Conservation (phyloP, 2,329 filamentous ascomycete genomes). For the Blastomyces emzantsi region DNA sequence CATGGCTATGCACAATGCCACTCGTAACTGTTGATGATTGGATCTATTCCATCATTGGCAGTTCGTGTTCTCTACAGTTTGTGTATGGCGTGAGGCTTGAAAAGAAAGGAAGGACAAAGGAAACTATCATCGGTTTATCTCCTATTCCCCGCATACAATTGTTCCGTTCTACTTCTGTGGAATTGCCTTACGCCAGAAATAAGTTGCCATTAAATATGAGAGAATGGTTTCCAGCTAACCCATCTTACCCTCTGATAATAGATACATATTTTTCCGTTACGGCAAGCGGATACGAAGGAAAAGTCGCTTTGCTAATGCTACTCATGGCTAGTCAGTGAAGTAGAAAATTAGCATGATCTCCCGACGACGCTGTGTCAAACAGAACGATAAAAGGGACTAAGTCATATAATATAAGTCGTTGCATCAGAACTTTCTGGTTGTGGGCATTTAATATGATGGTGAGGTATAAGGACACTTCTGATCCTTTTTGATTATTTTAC, state of each 20-base stretch:
- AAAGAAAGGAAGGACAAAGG: background rate
- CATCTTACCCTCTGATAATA: conserved; percentile 13
- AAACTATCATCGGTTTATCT: background rate
- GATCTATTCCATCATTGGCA: too few species aligned
- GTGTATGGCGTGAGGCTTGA: too few species aligned
- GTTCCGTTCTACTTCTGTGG: background rate
- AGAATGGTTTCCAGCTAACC: background rate
- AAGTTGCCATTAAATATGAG: background rate
- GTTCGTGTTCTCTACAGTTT: too few species aligned
- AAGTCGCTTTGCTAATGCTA: conserved; percentile 31
- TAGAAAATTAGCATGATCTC: background rate
- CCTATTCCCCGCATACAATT: background rate
- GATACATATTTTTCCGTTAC: conserved; percentile 38
- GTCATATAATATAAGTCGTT: too few species aligned
- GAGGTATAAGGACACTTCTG: background rate
- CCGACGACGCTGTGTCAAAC: background rate
- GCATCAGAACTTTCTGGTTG: background rate
- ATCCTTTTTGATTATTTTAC: background rate
- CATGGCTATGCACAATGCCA: background rate
- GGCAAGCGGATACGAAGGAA: conserved; percentile 34
- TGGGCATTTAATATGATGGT: background rate
- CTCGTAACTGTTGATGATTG: too few species aligned
- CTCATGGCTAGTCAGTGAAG: background rate
- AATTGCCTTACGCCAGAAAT: background rate
- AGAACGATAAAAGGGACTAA: too few species aligned